Evolutionary conservation across 169 alveolate species (phyloP), one percentile per base, ranked within the genome.

Genomic region (Miamiensis avidus): DNA sequence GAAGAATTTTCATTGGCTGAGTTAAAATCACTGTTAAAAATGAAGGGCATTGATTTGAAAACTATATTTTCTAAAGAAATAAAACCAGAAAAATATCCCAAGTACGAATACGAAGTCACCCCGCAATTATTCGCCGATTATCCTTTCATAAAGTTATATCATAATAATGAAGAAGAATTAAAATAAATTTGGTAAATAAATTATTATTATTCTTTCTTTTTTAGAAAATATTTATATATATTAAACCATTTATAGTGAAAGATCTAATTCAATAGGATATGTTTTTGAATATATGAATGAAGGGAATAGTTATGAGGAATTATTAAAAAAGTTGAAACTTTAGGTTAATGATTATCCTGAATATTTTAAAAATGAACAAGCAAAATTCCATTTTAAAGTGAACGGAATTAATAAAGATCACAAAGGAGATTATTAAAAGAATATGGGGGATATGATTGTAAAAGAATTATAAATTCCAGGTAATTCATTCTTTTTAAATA

Each of bases 211-310:
- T 74, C 29, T 49, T 79, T 27, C 30, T 79, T n/a, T 79, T 34
- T 79, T 79, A 34, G 33, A 86, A 82, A 82, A 86, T 75, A 82
- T 89, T 11, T 88, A 89, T 27, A 79, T 49, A 49, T 49, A 11
- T 49, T 49, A 11, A 11, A 49, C 4, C 20, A 49, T 49, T 11
- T 49, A 49, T 49, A 49, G 69, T 49, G 4, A 49, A 11, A 49
- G 93, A 31, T 85, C 91, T 65, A 76, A 87, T 11, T 73, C 83
- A 74, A 74, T 86, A 30, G 85, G 86, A 77, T 82, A 76, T 83
- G 82, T 89, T n/a, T 82, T 89, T 65, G 88, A 89, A 86, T 31
- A 86, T 27, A 81, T 84, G 78, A 86, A 88, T 28, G 89, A 89
- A 79, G 93, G 91, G 25, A 78, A 76, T 27, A 83, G 72, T n/a